phyloP scores from a whole-genome alignment of 2,329 filamentous ascomycete species.

The Alternaria arborescens region DNA sequence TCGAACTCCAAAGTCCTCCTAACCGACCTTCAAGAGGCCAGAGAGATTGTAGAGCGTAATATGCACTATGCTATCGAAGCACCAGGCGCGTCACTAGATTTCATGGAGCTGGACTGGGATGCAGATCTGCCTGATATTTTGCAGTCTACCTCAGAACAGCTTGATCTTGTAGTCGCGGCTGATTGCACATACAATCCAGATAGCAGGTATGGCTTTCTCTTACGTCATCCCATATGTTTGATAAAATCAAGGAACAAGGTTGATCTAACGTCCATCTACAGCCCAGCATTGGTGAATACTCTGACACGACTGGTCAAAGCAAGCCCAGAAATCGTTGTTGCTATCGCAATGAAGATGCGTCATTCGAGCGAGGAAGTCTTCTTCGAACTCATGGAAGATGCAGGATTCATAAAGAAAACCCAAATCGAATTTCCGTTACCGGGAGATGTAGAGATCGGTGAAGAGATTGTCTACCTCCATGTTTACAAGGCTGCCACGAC shows the following conservation, averaged over 20 bases:
- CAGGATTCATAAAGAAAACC: slow-evolving; percentile 34
- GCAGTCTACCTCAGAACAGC: slow-evolving; percentile 22
- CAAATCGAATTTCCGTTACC: slow-evolving; percentile 31
- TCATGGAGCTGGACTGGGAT: slow-evolving; percentile 71
- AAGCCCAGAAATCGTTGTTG: slow-evolving; percentile 61
- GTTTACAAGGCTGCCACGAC: slow-evolving; percentile 7
- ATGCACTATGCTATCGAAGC: slow-evolving; percentile 56
- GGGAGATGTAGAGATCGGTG: slow-evolving; percentile 36
- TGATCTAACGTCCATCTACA: slow-evolving; percentile 25
- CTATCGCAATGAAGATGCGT: slow-evolving; percentile 72
- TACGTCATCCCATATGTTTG: background rate
- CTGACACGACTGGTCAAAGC: slow-evolving; percentile 58
- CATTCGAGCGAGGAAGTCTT: slow-evolving; percentile 73
- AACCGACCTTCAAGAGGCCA: slow-evolving; percentile 72
- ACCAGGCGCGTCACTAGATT: slow-evolving; percentile 55
- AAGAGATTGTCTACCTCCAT: slow-evolving; percentile 39
- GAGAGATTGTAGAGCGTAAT: slow-evolving; percentile 67
- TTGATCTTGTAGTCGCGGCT: slow-evolving; percentile 70
- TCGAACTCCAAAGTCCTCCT: slow-evolving; percentile 64
- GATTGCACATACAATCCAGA: slow-evolving; percentile 80
- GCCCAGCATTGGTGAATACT: slow-evolving; percentile 68
- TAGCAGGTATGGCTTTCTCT: slow-evolving; percentile 51
- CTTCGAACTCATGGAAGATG: slow-evolving; percentile 62
- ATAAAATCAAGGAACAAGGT: background rate
- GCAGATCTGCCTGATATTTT: slow-evolving; percentile 54